Evolutionary conservation across 2,329 filamentous ascomycete genomes (phyloP), one percentile per base, ranked within the genome.

Genomic region (Trichoderma sp.): DNA sequence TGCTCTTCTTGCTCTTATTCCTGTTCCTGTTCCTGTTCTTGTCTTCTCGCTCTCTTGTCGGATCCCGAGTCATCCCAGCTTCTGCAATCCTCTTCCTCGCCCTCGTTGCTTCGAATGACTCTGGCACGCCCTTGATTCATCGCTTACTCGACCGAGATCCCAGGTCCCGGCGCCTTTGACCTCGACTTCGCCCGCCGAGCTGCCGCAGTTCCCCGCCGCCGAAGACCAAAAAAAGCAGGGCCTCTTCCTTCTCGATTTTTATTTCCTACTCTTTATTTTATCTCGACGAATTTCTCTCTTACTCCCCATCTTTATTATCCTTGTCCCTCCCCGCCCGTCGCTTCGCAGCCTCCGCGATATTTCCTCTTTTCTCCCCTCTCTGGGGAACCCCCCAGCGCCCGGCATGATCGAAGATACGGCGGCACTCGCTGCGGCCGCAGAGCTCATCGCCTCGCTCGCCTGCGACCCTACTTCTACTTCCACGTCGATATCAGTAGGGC

Each of bases 361-460:
- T 63, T 63, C 17, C 50, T 58, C 72, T 70, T 3, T 72, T 72
- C 72, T 43, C 50, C 64, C 32, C 53, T 67, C 32, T 39, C 53
- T 57, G 53, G 64, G 64, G 64, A 57, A 58, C 34, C 64, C 64
- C 64, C 64, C 64, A 28, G 72, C 68, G 70, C 70, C 74, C 72
- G 72, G 74, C 75, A 79, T 73, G 73, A 87, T 87, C 85, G 84
- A 85, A 75, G 86, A 88, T 80, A 86, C 89, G 76, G 82, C 85
- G 78, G 85, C 85, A 76, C 81, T 89, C 79, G 84, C 82, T 75
- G 86, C 87, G 59, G 84, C 85, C 47, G 84, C 86, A 76, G 83
- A 86, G 77, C 83, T 89, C 74, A 82, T 90, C 75, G 84, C 85
- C 76, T 84, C 82, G 73, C 81, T 90, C 72, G 87, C 86, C 72